phyloP scores from a whole-genome alignment of 441 rosid genomes.

The Breynia disticha region DNA sequence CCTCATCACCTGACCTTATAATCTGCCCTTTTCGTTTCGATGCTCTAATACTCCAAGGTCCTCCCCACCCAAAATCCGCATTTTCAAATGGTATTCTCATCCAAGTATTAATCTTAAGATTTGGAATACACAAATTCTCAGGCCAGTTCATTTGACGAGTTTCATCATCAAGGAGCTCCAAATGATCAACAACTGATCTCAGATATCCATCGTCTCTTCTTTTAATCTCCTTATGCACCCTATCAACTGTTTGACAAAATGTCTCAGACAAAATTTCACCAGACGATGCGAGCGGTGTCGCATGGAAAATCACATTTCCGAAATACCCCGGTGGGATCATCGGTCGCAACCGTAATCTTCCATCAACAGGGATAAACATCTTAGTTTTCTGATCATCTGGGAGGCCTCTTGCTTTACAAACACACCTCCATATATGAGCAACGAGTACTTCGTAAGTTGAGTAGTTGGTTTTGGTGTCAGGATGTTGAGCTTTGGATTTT shows the following conservation, averaged over 20 bases:
- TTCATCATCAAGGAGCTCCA: constrained; percentile 56
- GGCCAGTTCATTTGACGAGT: constrained; percentile 55
- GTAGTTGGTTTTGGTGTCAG: constrained; percentile 45
- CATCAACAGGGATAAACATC: constrained; percentile 23
- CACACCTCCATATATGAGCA: constrained; percentile 15
- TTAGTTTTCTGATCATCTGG: constrained; percentile 18
- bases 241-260: constrained; percentile 47
- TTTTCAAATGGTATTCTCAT: constrained; percentile 48
- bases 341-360: constrained; percentile 53
- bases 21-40: constrained; percentile 74
- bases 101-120: constrained; percentile 72
- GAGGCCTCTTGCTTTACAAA: constrained; percentile 33
- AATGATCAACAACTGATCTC: constrained; percentile 67
- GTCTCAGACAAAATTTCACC: constrained; percentile 53
- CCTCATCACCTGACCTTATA: constrained; percentile 44
- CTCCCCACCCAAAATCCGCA: too few relatives aligned
- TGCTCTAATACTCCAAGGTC: constrained; percentile 64
- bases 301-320: constrained; percentile 55
- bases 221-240: constrained; percentile 46
- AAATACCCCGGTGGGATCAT: constrained; percentile 59
- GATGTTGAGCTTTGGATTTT: constrained; percentile 52
- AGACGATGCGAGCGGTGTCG: constrained; percentile 43
- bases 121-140: constrained; percentile 47
- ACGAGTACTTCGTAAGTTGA: constrained; percentile 69
- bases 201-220: constrained; percentile 56